Conservation (phyloP, 1,284 basidiomycete species). For the Farysia itapuensis region DNA sequence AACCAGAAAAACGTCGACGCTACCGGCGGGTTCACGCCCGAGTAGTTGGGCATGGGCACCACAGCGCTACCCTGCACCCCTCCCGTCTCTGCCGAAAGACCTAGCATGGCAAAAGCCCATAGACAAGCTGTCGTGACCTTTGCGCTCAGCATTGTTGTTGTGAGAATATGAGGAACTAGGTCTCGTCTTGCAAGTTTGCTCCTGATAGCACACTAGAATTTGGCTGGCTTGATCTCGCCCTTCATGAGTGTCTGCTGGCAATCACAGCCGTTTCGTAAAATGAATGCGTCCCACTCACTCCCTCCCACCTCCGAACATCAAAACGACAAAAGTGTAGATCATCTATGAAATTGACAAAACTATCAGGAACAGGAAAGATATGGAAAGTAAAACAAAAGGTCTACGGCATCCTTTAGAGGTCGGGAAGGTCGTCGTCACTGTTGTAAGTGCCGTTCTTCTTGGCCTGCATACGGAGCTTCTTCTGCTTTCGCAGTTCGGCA, state of each 20-base stretch:
- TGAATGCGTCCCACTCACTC: too few relatives aligned
- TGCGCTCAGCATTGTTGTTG: too few relatives aligned
- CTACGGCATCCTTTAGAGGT: slow-evolving; percentile 17
- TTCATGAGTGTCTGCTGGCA: too few relatives aligned
- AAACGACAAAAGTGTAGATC: neutral
- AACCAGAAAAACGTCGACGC: slow-evolving; percentile 28
- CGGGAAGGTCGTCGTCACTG: slow-evolving; percentile 39
- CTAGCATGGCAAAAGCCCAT: too few relatives aligned
- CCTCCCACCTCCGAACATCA: neutral
- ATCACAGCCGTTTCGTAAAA: too few relatives aligned
- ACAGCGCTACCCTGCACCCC: too few relatives aligned
- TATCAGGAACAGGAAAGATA: neutral
- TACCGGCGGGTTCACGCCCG: neutral
- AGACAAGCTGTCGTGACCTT: too few relatives aligned
- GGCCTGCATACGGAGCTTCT: slow-evolving; percentile 42
- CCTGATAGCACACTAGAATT: too few relatives aligned
- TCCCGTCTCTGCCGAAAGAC: too few relatives aligned
- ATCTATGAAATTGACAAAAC: neutral
- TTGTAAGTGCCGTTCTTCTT: slow-evolving; percentile 49
- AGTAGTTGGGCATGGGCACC: slow-evolving; percentile 11
- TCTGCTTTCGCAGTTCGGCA: slow-evolving; percentile 40
- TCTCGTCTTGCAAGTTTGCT: too few relatives aligned
- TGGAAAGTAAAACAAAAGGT: neutral
- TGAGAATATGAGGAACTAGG: too few relatives aligned
- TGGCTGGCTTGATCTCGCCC: too few relatives aligned